Evolutionary conservation across 2,329 filamentous ascomycete species (phyloP).

Genomic region (Cladosporium phlei): DNA sequence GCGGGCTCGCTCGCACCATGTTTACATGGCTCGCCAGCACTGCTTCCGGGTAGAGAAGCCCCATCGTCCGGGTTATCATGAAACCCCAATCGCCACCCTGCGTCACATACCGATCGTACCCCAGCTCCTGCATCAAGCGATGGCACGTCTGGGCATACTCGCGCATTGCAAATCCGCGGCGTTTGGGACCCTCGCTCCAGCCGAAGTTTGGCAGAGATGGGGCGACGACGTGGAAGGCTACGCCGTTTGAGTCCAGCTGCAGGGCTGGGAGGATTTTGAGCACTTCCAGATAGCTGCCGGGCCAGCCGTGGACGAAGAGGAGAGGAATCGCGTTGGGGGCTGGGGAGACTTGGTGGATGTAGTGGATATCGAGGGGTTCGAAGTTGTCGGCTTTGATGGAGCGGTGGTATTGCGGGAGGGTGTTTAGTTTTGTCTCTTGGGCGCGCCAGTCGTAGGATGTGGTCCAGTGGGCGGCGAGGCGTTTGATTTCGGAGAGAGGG

Average conservation of each 20-base stretch:
- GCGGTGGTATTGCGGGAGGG: constrained; percentile 56
- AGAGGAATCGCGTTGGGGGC: constrained; percentile 56
- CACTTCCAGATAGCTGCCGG: constrained; percentile 65
- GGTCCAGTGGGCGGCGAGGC: constrained; percentile 55
- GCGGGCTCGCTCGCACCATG: constrained; percentile 49
- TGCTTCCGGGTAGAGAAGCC: constrained; percentile 53
- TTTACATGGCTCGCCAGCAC: constrained; percentile 61
- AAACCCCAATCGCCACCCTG: constrained; percentile 68
- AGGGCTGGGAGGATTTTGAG: constrained; percentile 54
- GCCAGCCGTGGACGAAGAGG: constrained; percentile 65
- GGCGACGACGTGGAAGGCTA: constrained; percentile 51
- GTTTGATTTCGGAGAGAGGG: constrained; percentile 56
- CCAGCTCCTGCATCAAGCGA: constrained; percentile 65
- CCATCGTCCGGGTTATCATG: constrained; percentile 59
- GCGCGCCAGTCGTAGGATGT: constrained; percentile 57
- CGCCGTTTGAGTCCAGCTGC: constrained; percentile 33
- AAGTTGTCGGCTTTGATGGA: constrained; percentile 54
- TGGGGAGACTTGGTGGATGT: constrained; percentile 54
- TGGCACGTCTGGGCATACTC: constrained; percentile 63
- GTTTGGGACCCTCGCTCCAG: constrained; percentile 47
- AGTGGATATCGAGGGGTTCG: constrained; percentile 58
- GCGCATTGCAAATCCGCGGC: constrained; percentile 53
- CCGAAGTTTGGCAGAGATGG: constrained; percentile 54
- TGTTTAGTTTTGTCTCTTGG: constrained; percentile 56
- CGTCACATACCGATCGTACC: constrained; percentile 56